These are phyloP conservation scores for Triadica sebifera DNA, from an alignment of 345 rosid species.

Conservation along the genomic window DNA sequence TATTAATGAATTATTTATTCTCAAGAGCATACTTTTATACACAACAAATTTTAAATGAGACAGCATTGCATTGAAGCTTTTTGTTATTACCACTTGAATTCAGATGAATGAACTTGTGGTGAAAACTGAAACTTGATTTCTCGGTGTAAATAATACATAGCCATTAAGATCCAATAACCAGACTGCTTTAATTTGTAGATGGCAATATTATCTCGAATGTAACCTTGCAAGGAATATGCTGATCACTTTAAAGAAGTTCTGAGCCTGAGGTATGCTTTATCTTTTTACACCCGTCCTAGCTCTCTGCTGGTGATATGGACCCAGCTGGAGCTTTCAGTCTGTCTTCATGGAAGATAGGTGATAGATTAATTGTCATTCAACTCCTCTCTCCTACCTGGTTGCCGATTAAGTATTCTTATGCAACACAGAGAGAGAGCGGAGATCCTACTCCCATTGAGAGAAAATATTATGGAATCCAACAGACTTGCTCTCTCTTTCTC, in stretches of 20 bases:
- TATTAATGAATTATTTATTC: background rate
- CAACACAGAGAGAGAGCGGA: background rate
- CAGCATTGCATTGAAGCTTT: background rate
- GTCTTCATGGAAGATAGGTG: background rate
- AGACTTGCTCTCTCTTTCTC: no score
- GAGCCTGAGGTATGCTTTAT: slow-evolving; percentile 53
- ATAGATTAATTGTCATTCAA: background rate
- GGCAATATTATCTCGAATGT: slow-evolving; percentile 82
- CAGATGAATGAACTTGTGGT: background rate
- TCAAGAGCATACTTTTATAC: background rate
- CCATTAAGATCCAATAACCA: slow-evolving; percentile 4
- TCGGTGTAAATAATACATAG: background rate
- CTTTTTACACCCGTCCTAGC: background rate
- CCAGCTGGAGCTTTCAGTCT: background rate
- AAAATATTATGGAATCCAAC: no score
- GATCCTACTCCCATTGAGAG: no score
- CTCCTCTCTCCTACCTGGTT: background rate
- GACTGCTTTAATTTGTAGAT: slow-evolving; percentile 49
- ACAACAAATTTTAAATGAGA: background rate
- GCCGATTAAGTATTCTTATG: background rate
- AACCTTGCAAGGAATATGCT: slow-evolving; percentile 95
- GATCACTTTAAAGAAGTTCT: slow-evolving; percentile 91
- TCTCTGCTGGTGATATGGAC: background rate
- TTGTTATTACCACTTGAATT: background rate
- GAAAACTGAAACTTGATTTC: background rate